Evolutionary conservation across 768 basidiomycete species (phyloP), one percentile per base, ranked within the genome.

Genomic region (Infundibulicybe gibba): DNA sequence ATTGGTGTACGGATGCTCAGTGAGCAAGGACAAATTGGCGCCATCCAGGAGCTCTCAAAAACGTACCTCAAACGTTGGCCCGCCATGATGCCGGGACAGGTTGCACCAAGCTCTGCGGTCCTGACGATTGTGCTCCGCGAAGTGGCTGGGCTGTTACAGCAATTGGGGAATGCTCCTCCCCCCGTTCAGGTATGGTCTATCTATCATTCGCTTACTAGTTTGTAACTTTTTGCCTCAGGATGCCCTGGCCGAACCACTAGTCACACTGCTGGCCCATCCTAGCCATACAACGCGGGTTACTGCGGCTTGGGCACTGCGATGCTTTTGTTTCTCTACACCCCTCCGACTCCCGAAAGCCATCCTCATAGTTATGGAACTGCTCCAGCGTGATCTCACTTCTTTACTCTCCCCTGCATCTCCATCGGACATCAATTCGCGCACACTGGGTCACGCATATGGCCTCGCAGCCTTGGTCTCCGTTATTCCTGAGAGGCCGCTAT

Each of bases 21-120:
- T 49, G 95, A 99, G 58, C 90, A 93, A 59, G 94, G 88, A 0
- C 95, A 98, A 64, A 94, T 98, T 40, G 71, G 74, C 20, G 94
- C 94, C 2, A 89, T 97, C 31, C 84, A 89, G 55, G 94, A 97
- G 54, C 69, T 97, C 35, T 83, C 90, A 0, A 83, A 74, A 32
- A 72, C 77, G 3, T 97, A 92, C 61, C 69, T 97, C 49, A 92
- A 89, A 63, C 79, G 90, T 44, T 97, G 93, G 92, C 93, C 94
- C 1, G 87, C 91, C 0, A 79, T 95, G 66, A 84, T 97, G 78
- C 92, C 92, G 9, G 91, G 90, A 6, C 85, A 90, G 53, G 69
- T 70, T 15, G 78, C 85, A 0, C 90, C 93, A 0, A 70, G 67
- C 32, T 76, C 87, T 5, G 61, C 80, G 1, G 79, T 89, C 1